Conservation (phyloP, 1,139 yeast species). For the Geotrichum bryndzae region DNA sequence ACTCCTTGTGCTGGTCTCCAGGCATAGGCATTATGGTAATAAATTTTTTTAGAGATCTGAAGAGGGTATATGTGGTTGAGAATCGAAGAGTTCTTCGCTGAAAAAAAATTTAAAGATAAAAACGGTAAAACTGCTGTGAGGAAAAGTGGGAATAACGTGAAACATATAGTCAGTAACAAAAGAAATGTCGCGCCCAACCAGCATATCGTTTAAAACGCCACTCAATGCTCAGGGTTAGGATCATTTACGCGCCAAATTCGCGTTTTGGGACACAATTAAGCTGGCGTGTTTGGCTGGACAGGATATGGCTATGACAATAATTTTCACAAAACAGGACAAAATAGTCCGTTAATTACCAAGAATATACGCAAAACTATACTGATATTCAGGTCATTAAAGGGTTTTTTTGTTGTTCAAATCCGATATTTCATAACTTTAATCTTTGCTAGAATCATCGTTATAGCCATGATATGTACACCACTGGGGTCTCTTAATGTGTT, state of each 20-base stretch:
- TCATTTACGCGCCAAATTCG: neutral
- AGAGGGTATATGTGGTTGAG: neutral
- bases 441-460: too few relatives aligned
- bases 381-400: too few relatives aligned
- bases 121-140: neutral
- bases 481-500: neutral
- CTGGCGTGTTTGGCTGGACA: neutral
- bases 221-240: neutral
- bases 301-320: neutral
- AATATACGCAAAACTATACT: too few relatives aligned
- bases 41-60: neutral
- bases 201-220: neutral
- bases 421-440: too few relatives aligned
- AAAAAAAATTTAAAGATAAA: neutral
- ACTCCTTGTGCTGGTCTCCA: conserved; percentile 3
- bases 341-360: too few relatives aligned
- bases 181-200: neutral
- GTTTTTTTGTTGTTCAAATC: too few relatives aligned
- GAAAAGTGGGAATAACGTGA: neutral
- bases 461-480: too few relatives aligned
- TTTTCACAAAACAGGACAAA: neutral
- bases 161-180: neutral
- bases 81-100: neutral
- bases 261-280: neutral
- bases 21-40: conserved; percentile 3